Conservation (phyloP, 345 rosid genomes). For the Sonneratia caseolaris region DNA sequence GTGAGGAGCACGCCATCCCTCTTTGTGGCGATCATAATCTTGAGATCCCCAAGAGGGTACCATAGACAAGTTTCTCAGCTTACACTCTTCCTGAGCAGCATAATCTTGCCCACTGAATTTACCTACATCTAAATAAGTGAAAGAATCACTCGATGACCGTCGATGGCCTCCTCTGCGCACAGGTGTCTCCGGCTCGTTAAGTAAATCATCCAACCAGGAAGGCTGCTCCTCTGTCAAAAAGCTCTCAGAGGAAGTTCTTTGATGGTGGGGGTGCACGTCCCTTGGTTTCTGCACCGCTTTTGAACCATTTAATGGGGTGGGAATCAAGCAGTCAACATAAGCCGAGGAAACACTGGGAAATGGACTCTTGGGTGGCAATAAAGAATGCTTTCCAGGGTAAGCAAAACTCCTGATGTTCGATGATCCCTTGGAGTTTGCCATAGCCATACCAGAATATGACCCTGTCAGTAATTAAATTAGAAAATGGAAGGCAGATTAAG, state of each 20-base stretch:
- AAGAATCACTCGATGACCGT: slow-evolving; percentile 97
- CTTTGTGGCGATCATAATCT: slow-evolving; percentile 50
- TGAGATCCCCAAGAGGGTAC: slow-evolving; percentile 54
- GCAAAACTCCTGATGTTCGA: slow-evolving; percentile 52
- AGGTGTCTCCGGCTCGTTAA: slow-evolving; percentile 93
- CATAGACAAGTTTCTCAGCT: slow-evolving; percentile 28
- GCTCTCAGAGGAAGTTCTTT: slow-evolving; percentile 89
- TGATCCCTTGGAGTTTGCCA: slow-evolving; percentile 79
- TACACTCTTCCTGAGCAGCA: slow-evolving; percentile 54
- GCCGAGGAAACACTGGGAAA: slow-evolving; percentile 63
- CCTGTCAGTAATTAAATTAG: slow-evolving; percentile 20
- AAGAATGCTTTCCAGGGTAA: slow-evolving; percentile 66
- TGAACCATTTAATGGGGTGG: slow-evolving; percentile 45
- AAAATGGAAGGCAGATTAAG: neutral
- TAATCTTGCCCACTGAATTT: slow-evolving; percentile 48
- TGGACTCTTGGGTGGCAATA: slow-evolving; percentile 92
- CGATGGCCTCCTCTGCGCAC: slow-evolving; percentile 83
- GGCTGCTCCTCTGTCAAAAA: slow-evolving; percentile 81
- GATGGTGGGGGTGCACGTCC: slow-evolving; percentile 69
- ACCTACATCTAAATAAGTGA: slow-evolving; percentile 63
- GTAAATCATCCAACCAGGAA: slow-evolving; percentile 99
- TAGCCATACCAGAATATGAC: slow-evolving; percentile 23
- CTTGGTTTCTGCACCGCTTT: slow-evolving; percentile 64
- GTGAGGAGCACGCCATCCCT: slow-evolving; percentile 35
- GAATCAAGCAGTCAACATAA: slow-evolving; percentile 46